A percentile compares a stretch with the other conserved stretches of the same genome.
phyloP scores from a whole-genome alignment of 164 flowering plant genomes.

The Vitis labrusca region DNA sequence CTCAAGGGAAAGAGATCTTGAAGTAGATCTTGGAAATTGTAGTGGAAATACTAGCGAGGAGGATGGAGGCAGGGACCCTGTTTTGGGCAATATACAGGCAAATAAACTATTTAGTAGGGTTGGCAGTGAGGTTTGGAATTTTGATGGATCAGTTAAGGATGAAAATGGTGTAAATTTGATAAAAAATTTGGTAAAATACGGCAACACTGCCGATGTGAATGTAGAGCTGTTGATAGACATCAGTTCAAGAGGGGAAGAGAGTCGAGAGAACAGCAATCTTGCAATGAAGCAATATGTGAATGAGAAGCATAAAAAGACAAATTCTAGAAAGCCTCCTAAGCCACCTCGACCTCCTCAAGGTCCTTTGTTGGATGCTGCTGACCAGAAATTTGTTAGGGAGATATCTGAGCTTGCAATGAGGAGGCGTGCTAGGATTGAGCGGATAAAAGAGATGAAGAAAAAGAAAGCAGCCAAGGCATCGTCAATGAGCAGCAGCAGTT shows the following conservation, averaged over 20 bases:
- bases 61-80: conserved; percentile 16
- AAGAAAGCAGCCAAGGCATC: conserved; percentile 32
- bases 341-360: conserved; percentile 62
- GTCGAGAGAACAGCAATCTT: conserved; percentile 8
- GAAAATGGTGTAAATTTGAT: background rate
- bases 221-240: conserved; percentile 22
- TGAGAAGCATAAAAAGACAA: conserved; percentile 25
- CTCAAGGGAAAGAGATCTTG: conserved; percentile 18
- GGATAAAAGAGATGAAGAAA: conserved; percentile 43
- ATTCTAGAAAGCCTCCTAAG: conserved; percentile 37
- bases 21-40: conserved; percentile 32
- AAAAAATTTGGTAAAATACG: conserved; percentile 3
- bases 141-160: conserved; percentile 10
- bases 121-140: conserved; percentile 17
- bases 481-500: conserved; percentile 18
- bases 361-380: conserved; percentile 41
- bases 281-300: conserved; percentile 18
- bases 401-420: conserved; percentile 46
- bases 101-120: conserved; percentile 7
- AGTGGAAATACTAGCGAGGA: conserved; percentile 24
- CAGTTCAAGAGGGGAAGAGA: conserved; percentile 21
- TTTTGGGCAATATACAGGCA: background rate
- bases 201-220: conserved; percentile 10
- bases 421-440: conserved; percentile 47
- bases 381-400: conserved; percentile 44